Evolutionary conservation across 1,139 yeast species (phyloP).

Genomic region (Candida pseudoviswanathii): DNA sequence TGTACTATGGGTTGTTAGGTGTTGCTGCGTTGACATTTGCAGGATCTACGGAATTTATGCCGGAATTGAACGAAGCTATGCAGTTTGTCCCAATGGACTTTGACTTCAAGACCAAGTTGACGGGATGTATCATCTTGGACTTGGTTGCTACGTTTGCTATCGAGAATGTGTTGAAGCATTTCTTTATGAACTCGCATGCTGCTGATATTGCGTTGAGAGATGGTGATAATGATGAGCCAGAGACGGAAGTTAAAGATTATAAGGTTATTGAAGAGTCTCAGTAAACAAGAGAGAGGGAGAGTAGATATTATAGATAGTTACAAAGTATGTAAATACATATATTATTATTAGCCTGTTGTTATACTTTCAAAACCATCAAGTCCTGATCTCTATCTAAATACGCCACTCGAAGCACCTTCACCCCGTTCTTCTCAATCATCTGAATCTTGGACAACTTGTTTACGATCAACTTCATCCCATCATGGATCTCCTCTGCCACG

Average conservation of each 20-base stretch:
- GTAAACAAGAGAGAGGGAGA: neutral
- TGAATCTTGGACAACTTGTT: conserved; percentile 20
- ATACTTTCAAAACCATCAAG: conserved; percentile 15
- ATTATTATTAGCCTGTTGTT: neutral
- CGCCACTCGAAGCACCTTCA: conserved; percentile 31
- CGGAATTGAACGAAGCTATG: conserved; percentile 91
- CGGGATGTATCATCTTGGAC: conserved; percentile 73
- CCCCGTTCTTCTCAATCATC: conserved; percentile 23
- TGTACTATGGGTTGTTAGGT: conserved; percentile 94
- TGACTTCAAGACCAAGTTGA: conserved; percentile 76
- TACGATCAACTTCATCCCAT: conserved; percentile 24
- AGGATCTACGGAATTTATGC: conserved; percentile 93
- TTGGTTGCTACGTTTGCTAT: conserved; percentile 77
- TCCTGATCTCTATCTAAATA: conserved; percentile 32
- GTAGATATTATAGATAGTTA: conserved; percentile 8
- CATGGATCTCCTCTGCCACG: conserved; percentile 33
- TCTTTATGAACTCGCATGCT: conserved; percentile 89
- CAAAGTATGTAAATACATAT: neutral
- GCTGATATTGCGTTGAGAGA: conserved; percentile 80
- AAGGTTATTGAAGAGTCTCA: conserved; percentile 2
- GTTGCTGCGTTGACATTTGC: conserved; percentile 87
- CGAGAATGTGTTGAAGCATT: conserved; percentile 75
- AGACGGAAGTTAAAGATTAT: neutral
- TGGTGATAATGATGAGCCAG: conserved; percentile 16
- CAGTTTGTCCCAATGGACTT: conserved; percentile 84